These are phyloP conservation scores for Solanum hybrid DNA, from an alignment of 305 asterid genomes.

Conservation along the genomic window DNA sequence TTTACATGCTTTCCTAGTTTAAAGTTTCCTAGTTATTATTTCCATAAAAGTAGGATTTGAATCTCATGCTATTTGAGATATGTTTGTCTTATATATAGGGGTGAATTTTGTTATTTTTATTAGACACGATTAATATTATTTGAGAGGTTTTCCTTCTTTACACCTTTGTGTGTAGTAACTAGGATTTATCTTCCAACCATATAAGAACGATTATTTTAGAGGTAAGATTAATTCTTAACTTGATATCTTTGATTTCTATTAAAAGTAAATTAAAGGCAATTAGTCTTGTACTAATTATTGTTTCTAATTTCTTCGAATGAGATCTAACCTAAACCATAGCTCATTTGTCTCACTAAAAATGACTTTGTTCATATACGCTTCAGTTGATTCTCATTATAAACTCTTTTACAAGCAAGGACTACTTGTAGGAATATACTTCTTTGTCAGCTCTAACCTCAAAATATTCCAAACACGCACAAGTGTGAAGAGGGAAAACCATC, in stretches of 20 bases:
- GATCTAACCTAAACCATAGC: neutral
- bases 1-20: neutral
- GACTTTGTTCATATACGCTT: neutral
- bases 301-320: neutral
- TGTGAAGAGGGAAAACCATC: neutral
- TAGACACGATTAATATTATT: neutral
- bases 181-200: neutral
- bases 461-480: neutral
- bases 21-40: neutral
- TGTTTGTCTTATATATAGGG: neutral
- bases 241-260: neutral
- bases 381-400: too few species aligned
- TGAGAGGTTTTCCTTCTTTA: neutral
- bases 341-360: neutral
- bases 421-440: neutral
- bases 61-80: neutral
- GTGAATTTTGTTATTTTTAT: neutral
- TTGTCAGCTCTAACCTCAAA: neutral
- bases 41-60: neutral
- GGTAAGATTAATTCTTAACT: neutral
- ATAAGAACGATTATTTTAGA: neutral
- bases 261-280: neutral
- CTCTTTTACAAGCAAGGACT: too few species aligned
- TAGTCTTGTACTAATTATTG: neutral
- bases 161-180: neutral